Conservation (phyloP, 345 rosid species). For the Hibiscus tridactylites region DNA sequence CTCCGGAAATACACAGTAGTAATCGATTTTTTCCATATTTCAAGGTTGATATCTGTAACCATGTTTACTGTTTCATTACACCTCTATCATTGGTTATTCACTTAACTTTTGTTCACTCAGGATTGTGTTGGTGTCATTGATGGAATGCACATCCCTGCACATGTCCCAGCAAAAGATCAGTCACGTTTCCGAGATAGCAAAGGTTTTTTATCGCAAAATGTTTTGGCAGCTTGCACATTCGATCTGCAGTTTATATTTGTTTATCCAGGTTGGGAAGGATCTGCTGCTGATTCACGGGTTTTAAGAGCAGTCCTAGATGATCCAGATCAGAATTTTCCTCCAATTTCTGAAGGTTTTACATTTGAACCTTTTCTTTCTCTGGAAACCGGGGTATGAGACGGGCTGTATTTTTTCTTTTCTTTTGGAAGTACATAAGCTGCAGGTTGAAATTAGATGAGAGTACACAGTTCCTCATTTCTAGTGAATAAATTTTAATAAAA, state of each 20-base stretch:
- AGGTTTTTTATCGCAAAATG: conserved; percentile 58
- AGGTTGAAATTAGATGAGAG: no score
- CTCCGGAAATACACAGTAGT: conserved; percentile 35
- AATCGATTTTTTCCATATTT: conserved; percentile 65
- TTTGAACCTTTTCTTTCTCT: background rate
- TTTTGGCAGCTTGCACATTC: conserved; percentile 76
- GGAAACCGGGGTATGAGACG: background rate
- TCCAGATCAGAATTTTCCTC: conserved; percentile 79
- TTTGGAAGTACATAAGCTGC: no score
- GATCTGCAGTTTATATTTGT: conserved; percentile 67
- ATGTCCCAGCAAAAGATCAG: conserved; percentile 70
- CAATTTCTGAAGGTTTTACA: conserved; percentile 48
- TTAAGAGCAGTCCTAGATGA: conserved; percentile 66
- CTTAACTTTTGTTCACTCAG: conserved; percentile 29
- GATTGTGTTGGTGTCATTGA: conserved; percentile 72
- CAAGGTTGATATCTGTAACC: conserved; percentile 33
- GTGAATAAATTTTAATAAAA: background rate
- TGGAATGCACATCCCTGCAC: conserved; percentile 65
- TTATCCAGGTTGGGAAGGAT: conserved; percentile 87
- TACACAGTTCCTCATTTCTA: background rate
- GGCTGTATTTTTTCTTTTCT: background rate
- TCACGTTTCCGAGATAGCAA: conserved; percentile 61
- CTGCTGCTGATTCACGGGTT: conserved; percentile 62
- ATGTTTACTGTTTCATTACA: background rate
- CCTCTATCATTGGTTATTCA: conserved; percentile 6